Evolutionary conservation across 208 protist genomes (phyloP), one percentile per base, ranked within the genome.

Genomic region (Trypanosoma theileri): DNA sequence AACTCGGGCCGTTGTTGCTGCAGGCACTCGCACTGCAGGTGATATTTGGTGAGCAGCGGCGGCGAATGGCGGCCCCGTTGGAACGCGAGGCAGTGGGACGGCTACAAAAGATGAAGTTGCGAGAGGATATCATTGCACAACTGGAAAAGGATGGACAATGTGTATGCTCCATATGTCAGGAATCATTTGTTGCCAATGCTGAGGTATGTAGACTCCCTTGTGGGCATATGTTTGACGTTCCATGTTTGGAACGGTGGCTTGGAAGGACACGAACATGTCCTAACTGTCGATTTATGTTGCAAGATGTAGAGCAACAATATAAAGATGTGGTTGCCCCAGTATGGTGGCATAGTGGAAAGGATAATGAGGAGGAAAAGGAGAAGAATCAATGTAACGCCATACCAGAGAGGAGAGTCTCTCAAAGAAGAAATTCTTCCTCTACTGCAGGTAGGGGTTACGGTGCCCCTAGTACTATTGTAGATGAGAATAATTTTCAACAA

Each of bases 121-220:
- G 28, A 4, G 16, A 11, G 50, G 66, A 71, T 3, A 67, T 67
- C 41, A 17, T 72, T 4, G 46, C 19, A 14, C 72, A 46, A 13
- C 63, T 77, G 2, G 72, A 71, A 41, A 7, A 19, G 24, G 62
- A 69, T n/a, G 65, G 54, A 4, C 60, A 63, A 59, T 21, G 48
- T 19, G 51, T 77, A 3, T 82, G 77, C 50, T 78, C 71, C 19
- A 75, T 82, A 22, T 82, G 77, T 61, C 71, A 75, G 44, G 77
- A 82, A n/a, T 22, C 50, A 24, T 82, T 82, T 67, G 14, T 40
- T 24, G 31, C 21, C 16, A 52, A 50, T 44, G 21, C 28, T n/a
- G 61, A 81, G 14, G 76, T 89, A 17, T 81, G 77, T 44, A 67
- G 79, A n/a, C 80, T 92, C 12, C 86, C 86, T 42, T 92, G 86